Percentiles rank a stretch among this genome's conserved stretches.
Evolutionary conservation across 805 yeast genomes (phyloP).

Genomic region (Metschnikowia lunata): DNA sequence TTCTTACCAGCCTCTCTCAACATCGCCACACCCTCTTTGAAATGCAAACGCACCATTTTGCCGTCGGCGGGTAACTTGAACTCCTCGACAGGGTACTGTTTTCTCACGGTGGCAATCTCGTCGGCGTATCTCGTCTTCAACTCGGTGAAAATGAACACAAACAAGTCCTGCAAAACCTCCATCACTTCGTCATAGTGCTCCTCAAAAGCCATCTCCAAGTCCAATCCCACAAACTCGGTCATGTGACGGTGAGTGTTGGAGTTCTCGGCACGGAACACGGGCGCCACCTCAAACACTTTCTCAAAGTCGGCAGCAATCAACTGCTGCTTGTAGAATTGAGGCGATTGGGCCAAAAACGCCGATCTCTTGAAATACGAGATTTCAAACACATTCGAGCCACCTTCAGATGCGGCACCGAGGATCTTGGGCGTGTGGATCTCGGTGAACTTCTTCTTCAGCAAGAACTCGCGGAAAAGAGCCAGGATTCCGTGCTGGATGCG

Average conservation of each 20-base stretch:
- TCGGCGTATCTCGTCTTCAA: constrained; percentile 72
- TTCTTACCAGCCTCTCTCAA: constrained; percentile 83
- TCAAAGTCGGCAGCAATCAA: constrained; percentile 97
- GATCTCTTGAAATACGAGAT: constrained; percentile 87
- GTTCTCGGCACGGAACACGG: constrained; percentile 98
- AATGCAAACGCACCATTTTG: constrained; percentile 85
- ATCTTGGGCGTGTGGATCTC: constrained; percentile 97
- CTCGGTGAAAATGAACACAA: constrained; percentile 82
- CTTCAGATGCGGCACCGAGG: constrained; percentile 94
- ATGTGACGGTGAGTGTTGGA: constrained; percentile 98
- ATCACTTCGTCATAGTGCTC: constrained; percentile 94
- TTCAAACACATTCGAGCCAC: constrained; percentile 96
- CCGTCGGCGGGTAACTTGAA: constrained; percentile 92
- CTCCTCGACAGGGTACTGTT: constrained; percentile 96
- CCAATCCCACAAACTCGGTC: constrained; percentile 98
- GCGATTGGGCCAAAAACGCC: constrained; percentile 96
- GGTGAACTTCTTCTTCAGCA: constrained; percentile 60
- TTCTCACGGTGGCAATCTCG: constrained; percentile 87
- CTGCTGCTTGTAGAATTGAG: constrained; percentile 97
- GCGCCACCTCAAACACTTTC: constrained; percentile 92
- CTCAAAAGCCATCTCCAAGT: constrained; percentile 96
- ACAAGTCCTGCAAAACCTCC: constrained; percentile 61
- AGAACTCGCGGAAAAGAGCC: constrained; percentile 82
- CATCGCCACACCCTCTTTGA: constrained; percentile 86
- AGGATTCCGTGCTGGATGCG: constrained; percentile 89